Conservation (phyloP, 345 rosid species). For the Carallia brachiata region DNA sequence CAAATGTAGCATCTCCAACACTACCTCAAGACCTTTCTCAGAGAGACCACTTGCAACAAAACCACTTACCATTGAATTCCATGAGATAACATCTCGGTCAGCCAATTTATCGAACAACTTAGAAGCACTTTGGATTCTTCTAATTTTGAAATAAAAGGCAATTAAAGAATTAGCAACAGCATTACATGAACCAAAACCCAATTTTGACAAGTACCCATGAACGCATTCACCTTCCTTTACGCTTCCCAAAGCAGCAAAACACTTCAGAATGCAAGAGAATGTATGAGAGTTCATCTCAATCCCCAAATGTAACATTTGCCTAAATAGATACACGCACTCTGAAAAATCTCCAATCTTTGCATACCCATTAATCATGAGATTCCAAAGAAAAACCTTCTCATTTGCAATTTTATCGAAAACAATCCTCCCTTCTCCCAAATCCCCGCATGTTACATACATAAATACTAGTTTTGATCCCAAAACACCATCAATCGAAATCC, state of each 20-base stretch:
- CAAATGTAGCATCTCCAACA: conserved; percentile 39
- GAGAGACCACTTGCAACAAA: conserved; percentile 38
- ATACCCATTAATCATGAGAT: conserved; percentile 51
- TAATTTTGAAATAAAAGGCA: conserved; percentile 45
- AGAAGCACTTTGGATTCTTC: conserved; percentile 28
- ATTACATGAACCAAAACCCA: conserved; percentile 41
- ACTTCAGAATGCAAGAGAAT: conserved; percentile 57
- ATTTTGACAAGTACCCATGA: conserved; percentile 51
- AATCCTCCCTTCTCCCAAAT: conserved; percentile 46
- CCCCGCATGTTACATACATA: conserved; percentile 67
- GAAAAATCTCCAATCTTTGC: conserved; percentile 47
- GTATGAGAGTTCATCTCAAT: conserved; percentile 46
- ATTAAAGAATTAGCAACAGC: conserved; percentile 52
- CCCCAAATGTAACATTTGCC: conserved; percentile 47
- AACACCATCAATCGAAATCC: conserved; percentile 36
- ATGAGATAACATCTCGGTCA: conserved; percentile 58
- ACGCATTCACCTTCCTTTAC: conserved; percentile 49
- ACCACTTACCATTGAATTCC: conserved; percentile 71
- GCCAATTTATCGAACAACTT: conserved; percentile 65
- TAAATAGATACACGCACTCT: conserved; percentile 43
- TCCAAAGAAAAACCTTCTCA: conserved; percentile 67
- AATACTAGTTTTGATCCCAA: conserved; percentile 66
- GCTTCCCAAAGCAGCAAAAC: conserved; percentile 42
- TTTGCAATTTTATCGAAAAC: conserved; percentile 43
- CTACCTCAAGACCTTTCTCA: conserved; percentile 41